Evolutionary conservation across 176 grass and related monocot genomes (phyloP), one percentile per base, ranked within the genome.

Genomic region (Lolium multiflorum): DNA sequence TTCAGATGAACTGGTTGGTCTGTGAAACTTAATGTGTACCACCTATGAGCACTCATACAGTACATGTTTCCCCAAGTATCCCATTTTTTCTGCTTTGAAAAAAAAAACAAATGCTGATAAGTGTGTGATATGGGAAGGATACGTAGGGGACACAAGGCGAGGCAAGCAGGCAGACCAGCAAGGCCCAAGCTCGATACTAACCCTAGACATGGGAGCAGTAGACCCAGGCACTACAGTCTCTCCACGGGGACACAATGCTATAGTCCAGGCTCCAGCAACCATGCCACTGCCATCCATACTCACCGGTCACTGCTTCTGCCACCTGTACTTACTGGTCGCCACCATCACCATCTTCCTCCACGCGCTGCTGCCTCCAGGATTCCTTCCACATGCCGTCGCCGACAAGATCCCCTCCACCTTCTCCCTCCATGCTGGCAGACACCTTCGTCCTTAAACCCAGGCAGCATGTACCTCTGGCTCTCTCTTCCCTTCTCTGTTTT

Each of bases 391-490:
- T 65, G 12, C 25, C 12, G 11, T 7, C 1, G 5, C 62, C 62
- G 26, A 26, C 62, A 12, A 31, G 62, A 65, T 65, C 25, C 62
- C 62, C 41, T 43, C 41, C 7, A 13, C 62, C 26, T 31, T 65
- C 62, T 65, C 20, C 38, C 39, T n/a, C 68, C 10, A 12, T 10
- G 10, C 39, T 71, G 38, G 68, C 68, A 71, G 17, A 0, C 0
- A 9, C 20, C 68, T 71, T 71, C 68, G n/a, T 71, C 68, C 68
- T 71, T 71, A 43, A n/a, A 71, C 41, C 39, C 39, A 71, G 68
- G 39, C 18, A 71, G 18, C 68, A 71, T 20, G 68, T 71, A 46
- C 68, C 68, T 71, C 68, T 2, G 1, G 21, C 59, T 25, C 68
- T 21, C 37, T 43, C 17, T 9, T n/a, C 4, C 4, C 68, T 71